Evolutionary conservation across 768 basidiomycete genomes (phyloP), one percentile per base, ranked within the genome.

Genomic region (Podaxis mareebaensis): DNA sequence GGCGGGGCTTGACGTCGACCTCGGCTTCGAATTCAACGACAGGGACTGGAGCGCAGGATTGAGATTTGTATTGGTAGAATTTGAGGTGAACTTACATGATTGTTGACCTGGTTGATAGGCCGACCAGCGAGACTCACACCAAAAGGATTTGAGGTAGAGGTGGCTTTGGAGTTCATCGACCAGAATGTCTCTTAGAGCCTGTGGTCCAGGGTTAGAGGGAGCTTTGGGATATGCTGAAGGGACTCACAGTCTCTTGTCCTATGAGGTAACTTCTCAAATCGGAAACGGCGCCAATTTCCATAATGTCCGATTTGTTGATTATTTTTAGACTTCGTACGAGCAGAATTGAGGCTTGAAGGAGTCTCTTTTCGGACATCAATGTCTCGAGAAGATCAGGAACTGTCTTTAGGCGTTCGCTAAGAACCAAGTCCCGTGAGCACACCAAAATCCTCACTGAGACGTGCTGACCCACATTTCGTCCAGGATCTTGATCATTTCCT

Each of bases 151-250:
- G 64, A 99, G 85, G 75, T 97, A 99, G n/a, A 99, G 77, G 75
- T 99, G 97, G 67, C 88, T 93, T 71, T 99, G 96, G 12, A 99
- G 82, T 71, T 99, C 97, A 67, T 99, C 97, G 6, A 96, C 81
- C 62, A 99, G 78, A 60, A 99, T 97, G 67, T 99, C 97, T 52
- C 92, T 84, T 49, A 99, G 76, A 11, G 92, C 90, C 96, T 98
- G 61, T 22, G 26, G 55, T 38, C 62, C 55, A 8, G 20, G 63
- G 30, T 62, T 64, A 59, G 60, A 46, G 20, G 24, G 26, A 17
- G 7, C 8, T 48, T 3, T 13, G n/a, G 5, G 8, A 28, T 2
- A 24, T 26, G 3, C 64, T 40, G 33, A 52, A 11, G 53, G 4
- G 42, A 65, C 83, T 49, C 65, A 95, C 96, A 61, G 83, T 86